Percentiles rank a stretch among this genome's conserved stretches.
phyloP scores from a whole-genome alignment of 1,284 basidiomycete species.

The Malassezia cuniculi region DNA sequence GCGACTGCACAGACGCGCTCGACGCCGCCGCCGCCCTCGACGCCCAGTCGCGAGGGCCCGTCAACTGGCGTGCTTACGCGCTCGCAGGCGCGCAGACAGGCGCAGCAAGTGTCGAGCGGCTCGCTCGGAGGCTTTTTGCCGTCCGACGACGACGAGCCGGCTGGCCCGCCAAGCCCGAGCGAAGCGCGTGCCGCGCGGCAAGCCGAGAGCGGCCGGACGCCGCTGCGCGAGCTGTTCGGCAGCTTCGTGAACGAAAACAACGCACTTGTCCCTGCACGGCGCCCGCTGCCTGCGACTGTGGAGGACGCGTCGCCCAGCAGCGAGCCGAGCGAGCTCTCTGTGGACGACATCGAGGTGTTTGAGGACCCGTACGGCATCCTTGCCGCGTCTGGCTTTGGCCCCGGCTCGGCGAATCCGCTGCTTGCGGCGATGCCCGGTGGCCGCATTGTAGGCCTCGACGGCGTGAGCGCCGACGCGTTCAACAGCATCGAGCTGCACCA shows the following conservation, averaged over 20 bases:
- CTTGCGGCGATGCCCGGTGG: slow-evolving; percentile 10
- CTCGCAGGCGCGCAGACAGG: background rate
- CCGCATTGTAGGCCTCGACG: background rate
- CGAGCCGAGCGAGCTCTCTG: slow-evolving; percentile 17
- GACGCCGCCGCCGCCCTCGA: slow-evolving; percentile 7
- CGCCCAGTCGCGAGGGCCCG: slow-evolving; percentile 4
- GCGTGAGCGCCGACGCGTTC: slow-evolving; percentile 24
- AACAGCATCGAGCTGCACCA: slow-evolving; percentile 29
- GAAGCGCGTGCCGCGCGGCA: slow-evolving; percentile 5
- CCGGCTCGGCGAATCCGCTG: background rate
- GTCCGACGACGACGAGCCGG: slow-evolving; percentile 10
- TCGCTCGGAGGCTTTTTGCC: slow-evolving; percentile 5
- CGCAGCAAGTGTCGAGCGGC: background rate
- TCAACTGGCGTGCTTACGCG: background rate
- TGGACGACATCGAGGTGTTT: slow-evolving; percentile 26
- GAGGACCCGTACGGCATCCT: slow-evolving; percentile 41
- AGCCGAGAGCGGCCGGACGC: too few species aligned
- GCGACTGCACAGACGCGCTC: slow-evolving; percentile 19
- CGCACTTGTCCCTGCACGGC: slow-evolving; percentile 6
- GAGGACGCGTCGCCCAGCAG: slow-evolving; percentile 28
- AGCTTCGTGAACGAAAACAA: slow-evolving; percentile 1
- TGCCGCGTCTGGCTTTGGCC: slow-evolving; percentile 28
- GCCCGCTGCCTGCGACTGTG: slow-evolving; percentile 36
- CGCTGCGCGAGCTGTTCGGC: background rate
- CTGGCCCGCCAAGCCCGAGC: slow-evolving; percentile 12